These are phyloP conservation scores for Aspergillus jensenii DNA, from an alignment of 2,329 filamentous ascomycete species.

Conservation along the genomic window DNA sequence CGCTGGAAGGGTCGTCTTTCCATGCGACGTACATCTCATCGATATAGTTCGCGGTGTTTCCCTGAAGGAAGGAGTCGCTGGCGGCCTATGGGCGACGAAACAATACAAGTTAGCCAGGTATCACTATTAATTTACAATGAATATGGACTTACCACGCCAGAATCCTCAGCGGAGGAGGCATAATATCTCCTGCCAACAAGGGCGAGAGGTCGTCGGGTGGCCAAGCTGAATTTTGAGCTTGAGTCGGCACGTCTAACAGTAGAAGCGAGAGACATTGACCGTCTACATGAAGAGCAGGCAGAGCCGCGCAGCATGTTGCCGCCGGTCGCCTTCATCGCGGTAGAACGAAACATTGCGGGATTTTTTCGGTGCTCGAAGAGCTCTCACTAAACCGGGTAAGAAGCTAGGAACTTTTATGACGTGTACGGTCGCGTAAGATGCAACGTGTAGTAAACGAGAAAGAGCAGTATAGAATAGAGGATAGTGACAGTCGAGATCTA, in stretches of 20 bases:
- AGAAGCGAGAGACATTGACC: slow-evolving; percentile 35
- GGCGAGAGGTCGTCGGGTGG: slow-evolving; percentile 44
- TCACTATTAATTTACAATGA: background rate
- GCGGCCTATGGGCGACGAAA: slow-evolving; percentile 60
- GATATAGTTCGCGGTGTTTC: slow-evolving; percentile 97
- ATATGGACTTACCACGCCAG: slow-evolving; percentile 55
- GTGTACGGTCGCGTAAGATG: slow-evolving; percentile 1
- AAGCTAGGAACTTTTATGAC: slow-evolving; percentile 7
- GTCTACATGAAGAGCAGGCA: slow-evolving; percentile 31
- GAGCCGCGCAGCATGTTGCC: slow-evolving; percentile 38
- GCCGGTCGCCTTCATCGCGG: slow-evolving; percentile 41
- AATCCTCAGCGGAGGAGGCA: slow-evolving; percentile 55
- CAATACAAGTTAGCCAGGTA: slow-evolving; percentile 22
- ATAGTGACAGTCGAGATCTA: slow-evolving; percentile 4
- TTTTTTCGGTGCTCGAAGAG: slow-evolving; percentile 25
- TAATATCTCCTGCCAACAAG: slow-evolving; percentile 53
- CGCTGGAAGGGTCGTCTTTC: slow-evolving; percentile 89
- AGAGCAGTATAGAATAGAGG: background rate
- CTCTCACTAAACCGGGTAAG: background rate
- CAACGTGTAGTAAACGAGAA: background rate
- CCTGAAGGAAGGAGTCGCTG: slow-evolving; percentile 94
- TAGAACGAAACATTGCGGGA: slow-evolving; percentile 40
- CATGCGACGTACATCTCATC: slow-evolving; percentile 99
- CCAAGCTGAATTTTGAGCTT: slow-evolving; percentile 37
- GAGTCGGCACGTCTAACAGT: slow-evolving; percentile 29